These are phyloP conservation scores for Stenogyne calaminthoides DNA, from an alignment of 305 asterid species.

Conservation along the genomic window DNA sequence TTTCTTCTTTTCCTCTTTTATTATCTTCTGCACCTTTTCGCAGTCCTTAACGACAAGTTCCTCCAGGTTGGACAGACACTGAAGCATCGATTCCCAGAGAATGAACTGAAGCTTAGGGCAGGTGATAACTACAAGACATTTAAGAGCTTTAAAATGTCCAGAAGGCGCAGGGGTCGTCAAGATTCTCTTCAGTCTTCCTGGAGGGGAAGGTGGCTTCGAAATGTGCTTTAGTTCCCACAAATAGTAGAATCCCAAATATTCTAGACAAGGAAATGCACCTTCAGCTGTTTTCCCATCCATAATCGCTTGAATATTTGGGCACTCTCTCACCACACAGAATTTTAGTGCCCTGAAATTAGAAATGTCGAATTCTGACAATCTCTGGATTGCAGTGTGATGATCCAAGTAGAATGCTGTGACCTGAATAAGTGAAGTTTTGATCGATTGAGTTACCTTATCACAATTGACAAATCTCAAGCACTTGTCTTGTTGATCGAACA, in stretches of 20 bases:
- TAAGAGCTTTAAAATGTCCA: slow-evolving; percentile 7
- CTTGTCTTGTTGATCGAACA: slow-evolving; percentile 16
- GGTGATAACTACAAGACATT: background rate
- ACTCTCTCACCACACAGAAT: slow-evolving; percentile 29
- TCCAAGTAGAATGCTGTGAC: slow-evolving; percentile 34
- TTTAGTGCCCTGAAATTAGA: slow-evolving; percentile 23
- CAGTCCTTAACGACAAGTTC: slow-evolving; percentile 21
- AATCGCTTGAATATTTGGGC: slow-evolving; percentile 25
- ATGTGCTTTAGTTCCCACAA: slow-evolving; percentile 30
- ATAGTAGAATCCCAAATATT: slow-evolving; percentile 29
- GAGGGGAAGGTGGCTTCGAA: background rate
- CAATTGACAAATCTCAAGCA: slow-evolving; percentile 35
- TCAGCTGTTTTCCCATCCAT: slow-evolving; percentile 21
- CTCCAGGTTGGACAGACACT: slow-evolving; percentile 7
- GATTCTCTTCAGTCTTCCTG: slow-evolving; percentile 6
- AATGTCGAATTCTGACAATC: slow-evolving; percentile 27
- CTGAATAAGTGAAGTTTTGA: slow-evolving; percentile 20
- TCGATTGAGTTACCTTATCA: background rate
- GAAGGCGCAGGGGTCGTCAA: background rate
- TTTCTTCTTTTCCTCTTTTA: background rate
- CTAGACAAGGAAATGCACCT: slow-evolving; percentile 24
- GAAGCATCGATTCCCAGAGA: slow-evolving; percentile 21
- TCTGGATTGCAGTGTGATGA: slow-evolving; percentile 26
- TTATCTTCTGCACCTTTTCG: slow-evolving; percentile 10
- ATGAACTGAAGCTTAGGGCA: slow-evolving; percentile 20